A percentile compares a stretch with the other conserved stretches of the same genome.
phyloP scores from a whole-genome alignment of 805 yeast genomes.

The Nakazawaea wyomingensis region DNA sequence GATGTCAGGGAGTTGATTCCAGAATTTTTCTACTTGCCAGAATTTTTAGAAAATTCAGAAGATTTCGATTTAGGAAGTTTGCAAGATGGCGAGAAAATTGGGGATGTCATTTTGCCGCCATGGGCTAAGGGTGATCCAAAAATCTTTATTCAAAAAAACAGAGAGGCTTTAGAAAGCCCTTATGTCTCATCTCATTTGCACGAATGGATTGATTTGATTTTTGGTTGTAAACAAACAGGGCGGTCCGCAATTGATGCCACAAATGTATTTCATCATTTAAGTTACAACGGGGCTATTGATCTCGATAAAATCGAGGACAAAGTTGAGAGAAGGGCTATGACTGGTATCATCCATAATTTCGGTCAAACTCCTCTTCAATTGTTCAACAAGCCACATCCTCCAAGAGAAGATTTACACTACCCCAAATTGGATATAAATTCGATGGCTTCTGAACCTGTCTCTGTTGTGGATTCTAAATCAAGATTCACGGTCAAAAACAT shows the following conservation, averaged over 20 bases:
- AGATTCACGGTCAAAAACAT: constrained; percentile 36
- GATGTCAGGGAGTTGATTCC: constrained; percentile 88
- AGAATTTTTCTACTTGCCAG: constrained; percentile 80
- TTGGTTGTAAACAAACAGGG: constrained; percentile 79
- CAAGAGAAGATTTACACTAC: constrained; percentile 32
- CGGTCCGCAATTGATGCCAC: constrained; percentile 56
- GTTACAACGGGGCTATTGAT: constrained; percentile 81
- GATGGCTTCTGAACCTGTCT: constrained; percentile 29
- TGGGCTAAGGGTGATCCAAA: constrained; percentile 83
- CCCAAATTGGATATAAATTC: constrained; percentile 30
- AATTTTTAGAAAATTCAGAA: constrained; percentile 63
- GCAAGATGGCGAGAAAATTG: constrained; percentile 53
- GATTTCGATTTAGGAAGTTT: constrained; percentile 63
- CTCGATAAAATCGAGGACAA: constrained; percentile 70
- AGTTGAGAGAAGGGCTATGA: constrained; percentile 66
- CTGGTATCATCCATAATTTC: constrained; percentile 84
- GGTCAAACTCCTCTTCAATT: constrained; percentile 85
- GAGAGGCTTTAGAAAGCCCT: constrained; percentile 80
- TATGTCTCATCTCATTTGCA: constrained; percentile 73
- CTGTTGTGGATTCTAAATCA: constrained; percentile 39
- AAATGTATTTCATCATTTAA: constrained; percentile 79
- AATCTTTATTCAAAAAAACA: constrained; percentile 64
- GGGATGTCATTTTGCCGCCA: constrained; percentile 67
- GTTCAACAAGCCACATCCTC: constrained; percentile 64
- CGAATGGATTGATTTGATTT: constrained; percentile 80